Base-by-base conservation (phyloP, 2,329 filamentous ascomycete genomes). In the Emmonsiellopsis sp. region DNA sequence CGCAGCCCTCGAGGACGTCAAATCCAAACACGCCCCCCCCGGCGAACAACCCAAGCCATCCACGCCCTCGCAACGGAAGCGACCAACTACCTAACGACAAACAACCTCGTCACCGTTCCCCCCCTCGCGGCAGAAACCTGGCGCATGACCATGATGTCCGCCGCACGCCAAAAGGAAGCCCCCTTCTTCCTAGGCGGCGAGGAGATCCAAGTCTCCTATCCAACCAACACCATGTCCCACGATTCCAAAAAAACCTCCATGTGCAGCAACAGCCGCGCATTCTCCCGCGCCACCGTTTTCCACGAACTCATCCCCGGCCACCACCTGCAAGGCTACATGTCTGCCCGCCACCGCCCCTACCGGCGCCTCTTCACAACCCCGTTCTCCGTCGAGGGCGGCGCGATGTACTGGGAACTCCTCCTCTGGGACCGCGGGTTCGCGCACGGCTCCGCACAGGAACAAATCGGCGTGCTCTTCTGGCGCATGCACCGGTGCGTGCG, bases 301-400 rank as follows among this genome's bases (percentile, higher is more conserved):
- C 80, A 83, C 61, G 80, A 83, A 63, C 75, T 83, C 63, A 77
- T 83, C 11, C 80, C 80, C 0, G 80, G 80, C 0, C 79, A 82
- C 56, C 73, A 79, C 50, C 67, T 82, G 32, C 80, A 83, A 60
- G 63, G 75, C 13, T 74, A 77, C 63, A 70, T 77, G 60, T 74
- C 71, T 13, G 63, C 68, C 11, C 72, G 80, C 6, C 63, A 73
- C 55, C 71, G 71, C 14, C 71, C 73, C 2, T 78, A 83, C 62
- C 73, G 80, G 5, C 62, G 64, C 17, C 59, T 82, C 6, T 83
- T 83, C 62, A 64, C 68, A 33, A 83, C 80, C 1, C 77, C 79
- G 0, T 83, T 83, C 60, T 82, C 74, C 67, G 74, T 80, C 39
- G 81, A 83, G 62, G 80, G 80, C 14, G 83, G 80, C 79, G 76